Evolutionary conservation across 176 grass and related monocot genomes (phyloP).

Genomic region (Carex cristatella): DNA sequence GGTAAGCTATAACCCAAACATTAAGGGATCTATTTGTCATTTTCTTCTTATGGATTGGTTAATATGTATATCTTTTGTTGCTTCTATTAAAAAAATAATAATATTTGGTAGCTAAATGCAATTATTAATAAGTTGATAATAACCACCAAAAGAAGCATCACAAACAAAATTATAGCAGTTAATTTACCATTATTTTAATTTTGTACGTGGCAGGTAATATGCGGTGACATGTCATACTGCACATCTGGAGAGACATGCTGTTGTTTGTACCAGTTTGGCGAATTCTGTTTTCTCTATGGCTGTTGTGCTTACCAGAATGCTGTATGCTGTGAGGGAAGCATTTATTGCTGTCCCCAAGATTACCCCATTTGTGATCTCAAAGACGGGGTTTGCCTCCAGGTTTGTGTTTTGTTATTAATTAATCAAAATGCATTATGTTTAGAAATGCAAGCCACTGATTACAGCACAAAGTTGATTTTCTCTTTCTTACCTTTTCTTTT

Average conservation of each 20-base stretch:
- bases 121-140: not conserved
- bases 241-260: constrained; percentile 40
- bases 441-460: not conserved
- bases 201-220: constrained; percentile 18
- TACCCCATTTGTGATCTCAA: constrained; percentile 42
- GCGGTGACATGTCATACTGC: constrained; percentile 41
- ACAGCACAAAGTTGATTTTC: not conserved
- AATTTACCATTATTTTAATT: not conserved
- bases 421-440: not conserved
- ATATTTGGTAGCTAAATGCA: not conserved
- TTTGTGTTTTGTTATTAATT: not conserved
- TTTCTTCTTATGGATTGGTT: not conserved
- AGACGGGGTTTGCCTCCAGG: constrained; percentile 38
- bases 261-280: constrained; percentile 31
- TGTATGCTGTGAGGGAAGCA: constrained; percentile 35
- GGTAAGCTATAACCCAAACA: not conserved
- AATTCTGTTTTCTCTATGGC: constrained; percentile 35
- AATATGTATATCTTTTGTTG: not conserved
- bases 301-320: constrained; percentile 46
- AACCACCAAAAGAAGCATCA: not conserved
- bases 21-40: not conserved
- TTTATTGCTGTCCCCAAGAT: constrained; percentile 44
- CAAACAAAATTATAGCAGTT: not conserved
- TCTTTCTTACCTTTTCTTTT: not conserved
- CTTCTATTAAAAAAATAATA: not conserved